Base-by-base conservation (phyloP, 257 asterid species). In the Lycium ferocissimum region DNA sequence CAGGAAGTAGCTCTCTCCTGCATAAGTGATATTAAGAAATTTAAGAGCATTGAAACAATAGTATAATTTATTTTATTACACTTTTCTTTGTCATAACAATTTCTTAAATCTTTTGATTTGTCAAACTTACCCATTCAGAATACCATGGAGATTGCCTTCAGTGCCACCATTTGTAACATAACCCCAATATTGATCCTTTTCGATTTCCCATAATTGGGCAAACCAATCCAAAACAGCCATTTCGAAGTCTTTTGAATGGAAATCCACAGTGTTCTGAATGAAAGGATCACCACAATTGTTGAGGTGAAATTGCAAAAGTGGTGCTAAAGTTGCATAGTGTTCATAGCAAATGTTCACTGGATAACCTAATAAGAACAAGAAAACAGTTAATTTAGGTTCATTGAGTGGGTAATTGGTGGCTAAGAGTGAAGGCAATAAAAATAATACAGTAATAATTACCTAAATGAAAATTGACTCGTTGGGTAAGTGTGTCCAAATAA, bases 151-250 rank as follows among this genome's bases (percentile, higher is more conserved):
- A 72, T 87, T 87, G 83, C 85, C 87, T 84, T 87, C 87, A 0
- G 89, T 87, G 4, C 89, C 89, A 80, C 89, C 86, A 63, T 84
- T 87, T 6, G 89, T 86, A 49, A 86, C 22, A 56, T 86, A 75
- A 0, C 86, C 88, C 86, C 88, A 86, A 26, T 86, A 83, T 38
- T 86, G 79, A 6, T 75, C 35, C 11, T 83, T 79, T 33, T 72
- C 62, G 7, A 86, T 82, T 76, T 86, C 81, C 84, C 86, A 86
- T 0, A 83, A 49, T 17, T 63, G 35, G 2, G 88, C 88, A 75
- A 86, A 83, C 84, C 86, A 86, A 62, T 83, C 37, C 57, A 86
- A 65, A 20, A 86, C 88, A 0, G 72, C 84, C 0, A 86, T 47
- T 79, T 83, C 86, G 0, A 83, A 86, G 43, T 83, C 84, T 53